These are phyloP conservation scores for Entrophospora sp. DNA, from an alignment of 192 early-diverging fungal genomes.

Conservation along the genomic window DNA sequence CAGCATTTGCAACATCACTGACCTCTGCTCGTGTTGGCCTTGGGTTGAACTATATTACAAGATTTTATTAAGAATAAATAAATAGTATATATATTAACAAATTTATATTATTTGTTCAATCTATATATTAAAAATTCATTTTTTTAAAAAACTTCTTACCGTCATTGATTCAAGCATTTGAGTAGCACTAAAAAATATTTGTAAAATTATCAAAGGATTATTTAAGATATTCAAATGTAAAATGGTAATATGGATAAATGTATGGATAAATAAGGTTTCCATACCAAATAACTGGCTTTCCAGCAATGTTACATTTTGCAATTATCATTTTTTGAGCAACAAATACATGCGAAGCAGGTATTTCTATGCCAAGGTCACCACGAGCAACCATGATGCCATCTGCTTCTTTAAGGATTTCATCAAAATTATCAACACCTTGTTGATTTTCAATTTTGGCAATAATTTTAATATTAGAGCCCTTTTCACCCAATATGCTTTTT, in stretches of 20 bases:
- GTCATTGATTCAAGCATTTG: conserved; percentile 99
- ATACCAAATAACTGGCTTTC: conserved; percentile 88
- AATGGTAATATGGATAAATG: too few species aligned
- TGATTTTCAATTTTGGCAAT: conserved; percentile 97
- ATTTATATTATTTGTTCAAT: too few species aligned
- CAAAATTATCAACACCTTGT: conserved; percentile 97
- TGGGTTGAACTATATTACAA: conserved; percentile 62
- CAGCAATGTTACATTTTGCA: conserved; percentile 93
- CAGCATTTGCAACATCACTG: conserved; percentile 96
- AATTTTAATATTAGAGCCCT: conserved; percentile 84
- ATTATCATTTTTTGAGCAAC: conserved; percentile 98
- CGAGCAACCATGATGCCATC: conserved; percentile 99
- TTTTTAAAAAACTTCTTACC: too few species aligned
- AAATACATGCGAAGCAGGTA: conserved; percentile 86
- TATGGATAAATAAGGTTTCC: conserved; percentile 14
- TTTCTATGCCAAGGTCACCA: conserved; percentile 97
- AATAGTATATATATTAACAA: background rate
- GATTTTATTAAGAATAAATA: background rate
- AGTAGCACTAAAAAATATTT: conserved; percentile 58
- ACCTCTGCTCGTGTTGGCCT: conserved; percentile 98
- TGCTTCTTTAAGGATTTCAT: conserved; percentile 86
- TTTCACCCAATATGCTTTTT: conserved; percentile 70
- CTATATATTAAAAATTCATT: too few species aligned
- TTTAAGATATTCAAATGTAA: too few species aligned
- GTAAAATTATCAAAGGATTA: too few species aligned